Evolutionary conservation across 805 yeast genomes (phyloP).

Genomic region (Wickerhamomyces bovis): DNA sequence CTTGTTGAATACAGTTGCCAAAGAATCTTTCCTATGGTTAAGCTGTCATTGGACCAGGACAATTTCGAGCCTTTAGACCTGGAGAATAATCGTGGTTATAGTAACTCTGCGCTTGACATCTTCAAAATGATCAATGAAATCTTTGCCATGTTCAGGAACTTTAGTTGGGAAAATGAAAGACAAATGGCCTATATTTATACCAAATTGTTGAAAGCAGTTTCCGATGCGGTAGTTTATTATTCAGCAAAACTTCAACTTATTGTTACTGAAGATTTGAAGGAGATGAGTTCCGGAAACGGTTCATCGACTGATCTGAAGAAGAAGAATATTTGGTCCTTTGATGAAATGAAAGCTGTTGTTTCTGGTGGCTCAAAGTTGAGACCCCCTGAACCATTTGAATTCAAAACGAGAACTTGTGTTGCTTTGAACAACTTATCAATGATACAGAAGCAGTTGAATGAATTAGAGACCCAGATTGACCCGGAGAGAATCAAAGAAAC

Average conservation of each 20-base stretch:
- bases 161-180: constrained; percentile 60
- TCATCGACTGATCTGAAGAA: constrained; percentile 21
- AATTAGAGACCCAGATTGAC: constrained; percentile 49
- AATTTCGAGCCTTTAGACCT: constrained; percentile 45
- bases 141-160: constrained; percentile 46
- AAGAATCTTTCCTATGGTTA: constrained; percentile 42
- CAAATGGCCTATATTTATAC: constrained; percentile 63
- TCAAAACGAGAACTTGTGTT: constrained; percentile 60
- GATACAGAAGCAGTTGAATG: constrained; percentile 41
- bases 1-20: constrained; percentile 39
- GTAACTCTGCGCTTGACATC: constrained; percentile 63
- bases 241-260: constrained; percentile 31
- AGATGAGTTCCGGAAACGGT: constrained; percentile 14
- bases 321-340: constrained; percentile 37
- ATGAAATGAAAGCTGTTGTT: constrained; percentile 47
- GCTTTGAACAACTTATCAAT: constrained; percentile 64
- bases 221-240: constrained; percentile 53
- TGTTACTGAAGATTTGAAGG: constrained; percentile 36
- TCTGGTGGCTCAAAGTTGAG: constrained; percentile 31
- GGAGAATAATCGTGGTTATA: constrained; percentile 34
- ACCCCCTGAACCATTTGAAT: constrained; percentile 49
- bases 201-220: constrained; percentile 51
- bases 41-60: constrained; percentile 54
- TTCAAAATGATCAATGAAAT: constrained; percentile 57
- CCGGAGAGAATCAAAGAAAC: constrained; percentile 45